These are phyloP conservation scores for Ochetophila trinervis DNA, from an alignment of 306 rosid genomes.

Conservation along the genomic window DNA sequence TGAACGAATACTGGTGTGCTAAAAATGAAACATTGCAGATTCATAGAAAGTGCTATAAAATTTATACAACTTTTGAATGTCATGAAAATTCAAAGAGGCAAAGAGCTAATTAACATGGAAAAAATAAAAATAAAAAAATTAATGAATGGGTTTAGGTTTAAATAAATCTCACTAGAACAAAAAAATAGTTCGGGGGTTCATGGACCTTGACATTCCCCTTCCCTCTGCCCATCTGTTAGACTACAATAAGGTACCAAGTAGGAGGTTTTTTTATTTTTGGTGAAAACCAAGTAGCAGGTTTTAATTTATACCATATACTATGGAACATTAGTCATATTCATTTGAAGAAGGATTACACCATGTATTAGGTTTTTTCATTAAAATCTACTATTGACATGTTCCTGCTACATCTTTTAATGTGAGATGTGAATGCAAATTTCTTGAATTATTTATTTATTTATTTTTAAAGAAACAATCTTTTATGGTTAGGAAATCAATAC, in stretches of 20 bases:
- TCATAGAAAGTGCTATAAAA: neutral
- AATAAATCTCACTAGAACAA: no score
- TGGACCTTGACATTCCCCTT: no score
- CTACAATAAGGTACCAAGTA: neutral
- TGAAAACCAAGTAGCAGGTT: neutral
- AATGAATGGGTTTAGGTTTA: no score
- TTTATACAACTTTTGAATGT: neutral
- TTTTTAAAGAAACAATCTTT: no score
- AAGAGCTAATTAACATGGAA: neutral
- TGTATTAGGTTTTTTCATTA: no score
- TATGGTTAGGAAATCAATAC: no score
- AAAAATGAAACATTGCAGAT: neutral
- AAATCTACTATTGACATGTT: neutral
- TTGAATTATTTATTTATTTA: neutral
- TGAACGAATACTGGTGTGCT: neutral
- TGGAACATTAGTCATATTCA: neutral
- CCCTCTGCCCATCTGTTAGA: neutral
- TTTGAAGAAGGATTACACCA: no score
- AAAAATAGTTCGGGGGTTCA: no score
- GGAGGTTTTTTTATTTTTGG: no score
- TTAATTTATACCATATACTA: neutral
- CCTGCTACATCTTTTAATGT: neutral
- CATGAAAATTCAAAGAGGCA: neutral
- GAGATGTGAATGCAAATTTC: neutral
- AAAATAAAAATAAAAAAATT: no score